Evolutionary conservation across 208 protist genomes (phyloP), one percentile per base, ranked within the genome.

Genomic region (Crithidia expoeki): DNA sequence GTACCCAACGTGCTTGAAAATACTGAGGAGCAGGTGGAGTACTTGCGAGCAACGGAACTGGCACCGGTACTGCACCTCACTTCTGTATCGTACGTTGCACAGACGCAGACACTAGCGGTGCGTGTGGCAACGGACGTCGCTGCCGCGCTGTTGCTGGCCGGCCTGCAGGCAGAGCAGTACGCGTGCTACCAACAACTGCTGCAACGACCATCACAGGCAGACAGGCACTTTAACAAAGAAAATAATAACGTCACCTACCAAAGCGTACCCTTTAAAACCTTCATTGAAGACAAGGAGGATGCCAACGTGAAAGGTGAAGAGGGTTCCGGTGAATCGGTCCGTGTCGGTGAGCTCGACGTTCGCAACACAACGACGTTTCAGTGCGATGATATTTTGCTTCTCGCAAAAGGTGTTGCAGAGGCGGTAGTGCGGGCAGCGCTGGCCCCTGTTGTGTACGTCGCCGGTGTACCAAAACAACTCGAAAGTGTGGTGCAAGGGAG

Each of bases 121-220:
- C 52, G 68, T 14, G 63, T 76, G 40, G 75, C 69, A 16, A 42
- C 58, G 14, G 69, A 80, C 19, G 38, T 65, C 1, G 25, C 64
- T 17, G 44, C 30, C 5, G 34, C 52, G 32, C 27, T 67, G 53
- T 28, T 73, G 57, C 55, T 80, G n/a, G 36, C 68, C 0, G 57
- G 63, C 12, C 30, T 74, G 42, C 61, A 61, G n/a, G 76, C 47
- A 11, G 76, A 76, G 69, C 76, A 68, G 27, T 69, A 67, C 59
- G 51, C 67, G 38, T 77, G 64, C 44, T 67, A 58, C 56, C 21
- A 14, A 7, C 57, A 72, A 40, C 58, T 77, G 3, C 63, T 51
- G 14, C 49, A 36, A 17, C 2, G 28, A 5, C 12, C 9, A 25
- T 28, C 23, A 46, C 32, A 16, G 19, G 12, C 10, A 57, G 32